A percentile compares a stretch with the other conserved stretches of the same genome.
Evolutionary conservation across 441 rosid genomes (phyloP).

Genomic region (Brassica hybrid): DNA sequence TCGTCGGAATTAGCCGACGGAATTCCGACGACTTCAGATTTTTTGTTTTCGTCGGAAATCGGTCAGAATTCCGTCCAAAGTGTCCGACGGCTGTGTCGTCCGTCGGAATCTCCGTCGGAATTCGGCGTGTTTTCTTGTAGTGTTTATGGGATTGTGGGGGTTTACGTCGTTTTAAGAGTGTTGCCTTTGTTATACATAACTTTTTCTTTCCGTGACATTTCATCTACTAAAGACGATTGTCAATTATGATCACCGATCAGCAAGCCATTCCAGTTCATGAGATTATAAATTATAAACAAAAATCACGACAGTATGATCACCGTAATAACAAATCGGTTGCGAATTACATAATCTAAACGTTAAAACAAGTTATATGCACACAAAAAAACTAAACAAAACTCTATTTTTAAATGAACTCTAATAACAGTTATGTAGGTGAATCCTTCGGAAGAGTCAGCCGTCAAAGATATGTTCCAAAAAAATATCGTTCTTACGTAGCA

Average conservation of each 20-base stretch:
- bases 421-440: too few relatives aligned
- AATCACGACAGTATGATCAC: background rate
- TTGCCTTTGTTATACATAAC: background rate
- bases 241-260: background rate
- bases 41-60: too few relatives aligned
- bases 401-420: too few relatives aligned
- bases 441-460: too few relatives aligned
- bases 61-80: too few relatives aligned
- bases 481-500: background rate
- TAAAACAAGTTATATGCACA: background rate
- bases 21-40: too few relatives aligned
- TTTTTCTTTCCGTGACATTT: background rate
- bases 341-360: background rate
- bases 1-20: too few relatives aligned
- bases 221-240: background rate
- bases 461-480: background rate
- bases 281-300: background rate
- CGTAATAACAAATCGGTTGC: background rate
- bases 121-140: too few relatives aligned
- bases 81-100: too few relatives aligned
- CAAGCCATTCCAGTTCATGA: background rate
- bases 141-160: background rate
- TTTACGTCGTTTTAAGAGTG: background rate
- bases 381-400: too few relatives aligned
- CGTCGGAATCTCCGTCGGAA: too few relatives aligned